phyloP scores from a whole-genome alignment of 768 basidiomycete species.

The Nidularia pulvinata region DNA sequence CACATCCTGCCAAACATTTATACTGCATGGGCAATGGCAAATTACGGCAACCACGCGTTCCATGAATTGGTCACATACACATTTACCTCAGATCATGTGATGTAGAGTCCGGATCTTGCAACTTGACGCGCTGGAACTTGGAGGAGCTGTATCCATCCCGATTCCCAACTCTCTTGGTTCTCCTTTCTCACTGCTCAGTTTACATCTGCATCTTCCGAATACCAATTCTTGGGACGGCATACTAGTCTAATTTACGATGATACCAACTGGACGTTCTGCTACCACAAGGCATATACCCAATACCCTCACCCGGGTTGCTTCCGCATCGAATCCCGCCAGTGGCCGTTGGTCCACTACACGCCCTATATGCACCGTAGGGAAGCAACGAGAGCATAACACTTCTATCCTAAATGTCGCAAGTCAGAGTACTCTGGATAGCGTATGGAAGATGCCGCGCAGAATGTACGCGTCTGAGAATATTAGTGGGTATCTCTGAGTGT shows the following conservation, averaged over 20 bases:
- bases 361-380: conserved; percentile 5
- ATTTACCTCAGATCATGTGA: conserved; percentile 11
- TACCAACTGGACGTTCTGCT: conserved; percentile 32
- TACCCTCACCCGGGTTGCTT: conserved; percentile 11
- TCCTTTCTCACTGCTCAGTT: background rate
- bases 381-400: background rate
- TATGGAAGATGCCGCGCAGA: conserved; percentile 6
- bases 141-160: no score
- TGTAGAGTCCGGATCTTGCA: conserved; percentile 6
- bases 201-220: background rate
- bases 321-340: conserved; percentile 2
- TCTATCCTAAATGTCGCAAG: background rate
- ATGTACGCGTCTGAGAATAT: conserved; percentile 23
- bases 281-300: conserved; percentile 21
- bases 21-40: no score
- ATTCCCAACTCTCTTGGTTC: background rate
- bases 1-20: no score
- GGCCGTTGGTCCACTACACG: conserved; percentile 4
- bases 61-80: no score
- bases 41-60: no score
- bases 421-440: background rate
- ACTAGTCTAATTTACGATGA: conserved; percentile 16
- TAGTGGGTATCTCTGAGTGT: conserved; percentile 13
- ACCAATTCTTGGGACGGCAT: no score
- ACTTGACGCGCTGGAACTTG: background rate